Evolutionary conservation across 2,329 filamentous ascomycete genomes (phyloP).

Genomic region (Fusarium burgessii): DNA sequence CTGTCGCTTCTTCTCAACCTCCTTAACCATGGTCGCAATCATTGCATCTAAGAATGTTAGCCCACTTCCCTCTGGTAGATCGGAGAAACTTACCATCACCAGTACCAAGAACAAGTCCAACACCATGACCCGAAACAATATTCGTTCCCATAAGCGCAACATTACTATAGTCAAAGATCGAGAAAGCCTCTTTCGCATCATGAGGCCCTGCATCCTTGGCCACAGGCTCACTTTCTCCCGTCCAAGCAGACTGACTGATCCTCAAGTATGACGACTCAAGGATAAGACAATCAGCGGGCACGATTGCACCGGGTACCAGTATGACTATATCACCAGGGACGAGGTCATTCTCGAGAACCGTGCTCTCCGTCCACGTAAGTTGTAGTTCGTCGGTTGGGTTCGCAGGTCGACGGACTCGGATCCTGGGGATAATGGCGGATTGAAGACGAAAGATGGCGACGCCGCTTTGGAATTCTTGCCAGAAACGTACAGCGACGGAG

Average conservation of each 20-base stretch:
- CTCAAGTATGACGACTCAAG: neutral
- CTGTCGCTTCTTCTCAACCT: slow-evolving; percentile 1
- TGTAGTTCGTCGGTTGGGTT: neutral
- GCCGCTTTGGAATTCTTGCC: slow-evolving; percentile 6
- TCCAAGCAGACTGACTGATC: slow-evolving; percentile 9
- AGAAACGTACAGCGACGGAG: neutral
- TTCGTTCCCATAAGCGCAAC: neutral
- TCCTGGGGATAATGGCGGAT: neutral
- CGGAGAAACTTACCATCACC: slow-evolving; percentile 4
- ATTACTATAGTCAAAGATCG: neutral
- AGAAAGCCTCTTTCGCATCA: neutral
- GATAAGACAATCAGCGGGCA: neutral
- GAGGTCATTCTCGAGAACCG: neutral
- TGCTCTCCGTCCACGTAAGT: neutral
- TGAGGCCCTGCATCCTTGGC: neutral
- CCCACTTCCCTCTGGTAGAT: no score
- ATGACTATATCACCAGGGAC: neutral
- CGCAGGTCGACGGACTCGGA: neutral
- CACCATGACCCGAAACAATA: neutral
- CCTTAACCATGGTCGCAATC: slow-evolving; percentile 6
- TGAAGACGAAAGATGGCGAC: neutral
- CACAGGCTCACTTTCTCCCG: slow-evolving; percentile 2
- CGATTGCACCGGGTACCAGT: neutral
- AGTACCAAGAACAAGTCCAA: neutral
- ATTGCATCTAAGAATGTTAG: neutral